A percentile compares a stretch with the other conserved stretches of the same genome.
Evolutionary conservation across 2,329 filamentous ascomycete genomes (phyloP).

Genomic region (Plenodomus tracheiphilus): DNA sequence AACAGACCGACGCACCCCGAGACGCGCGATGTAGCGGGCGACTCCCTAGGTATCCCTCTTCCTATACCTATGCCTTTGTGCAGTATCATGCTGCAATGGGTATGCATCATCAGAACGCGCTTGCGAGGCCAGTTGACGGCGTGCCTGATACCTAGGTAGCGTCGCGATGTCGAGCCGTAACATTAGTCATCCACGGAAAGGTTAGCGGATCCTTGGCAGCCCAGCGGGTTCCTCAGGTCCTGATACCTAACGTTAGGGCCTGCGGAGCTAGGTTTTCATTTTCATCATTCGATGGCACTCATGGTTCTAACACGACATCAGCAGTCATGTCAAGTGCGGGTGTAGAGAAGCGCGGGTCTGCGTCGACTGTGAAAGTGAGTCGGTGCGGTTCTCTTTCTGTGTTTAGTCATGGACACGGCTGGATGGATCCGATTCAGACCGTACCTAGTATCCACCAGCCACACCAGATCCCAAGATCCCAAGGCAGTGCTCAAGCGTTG

Average conservation of each 20-base stretch:
- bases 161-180: no score
- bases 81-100: no score
- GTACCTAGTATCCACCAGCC: neutral
- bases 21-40: no score
- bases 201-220: neutral
- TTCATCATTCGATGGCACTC: neutral
- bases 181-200: neutral
- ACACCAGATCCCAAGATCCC: neutral
- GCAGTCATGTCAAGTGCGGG: constrained; percentile 18
- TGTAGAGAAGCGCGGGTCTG: constrained; percentile 28
- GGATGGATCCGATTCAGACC: neutral
- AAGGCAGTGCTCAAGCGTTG: no score
- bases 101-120: neutral
- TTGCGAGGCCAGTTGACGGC: no score
- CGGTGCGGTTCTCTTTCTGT: neutral
- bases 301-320: neutral
- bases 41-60: no score
- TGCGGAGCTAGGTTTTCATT: neutral
- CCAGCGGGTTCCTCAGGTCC: neutral
- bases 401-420: neutral
- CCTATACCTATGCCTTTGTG: no score
- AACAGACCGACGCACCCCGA: no score
- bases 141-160: no score
- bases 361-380: constrained; percentile 26
- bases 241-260: neutral